Evolutionary conservation across 345 rosid genomes (phyloP), one percentile per base, ranked within the genome.

Genomic region (Moringa oleifera): DNA sequence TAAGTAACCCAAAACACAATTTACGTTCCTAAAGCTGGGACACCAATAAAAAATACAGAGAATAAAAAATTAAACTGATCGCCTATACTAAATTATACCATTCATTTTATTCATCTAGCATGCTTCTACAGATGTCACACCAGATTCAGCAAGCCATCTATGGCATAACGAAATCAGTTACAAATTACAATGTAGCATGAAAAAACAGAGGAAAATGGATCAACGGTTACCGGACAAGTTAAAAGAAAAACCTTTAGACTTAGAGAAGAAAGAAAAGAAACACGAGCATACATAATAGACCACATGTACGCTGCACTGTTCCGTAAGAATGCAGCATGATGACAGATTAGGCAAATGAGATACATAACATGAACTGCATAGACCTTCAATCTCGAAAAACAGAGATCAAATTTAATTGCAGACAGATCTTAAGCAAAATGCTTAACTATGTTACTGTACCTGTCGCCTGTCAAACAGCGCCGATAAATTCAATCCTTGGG

Each of bases 401-500:
- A 28, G 33, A 28, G 8, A 28, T 28, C 3, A 8, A 28, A 28
- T 28, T 28, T 8, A 28, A 8, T 28, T 28, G 3, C 5, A 8
- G 21, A 45, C 25, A 71, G 22, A 25, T 46, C 66, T 23, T 45
- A 55, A 45, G 51, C 16, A 49, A 52, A 58, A 19, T 52, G 49
- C 36, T 41, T 46, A 59, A 51, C 37, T 7, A 62, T 37, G 23
- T 51, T 11, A 25, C 36, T 22, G 36, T 77, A 93, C 97, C 96
- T 83, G 96, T 59, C 75, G 80, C 75, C 96, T 80, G 55, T 94
- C 97, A 81, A 94, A 94, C 63, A 94, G 77, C 37, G 89, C 95
- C 22, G 96, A 89, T 60, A 94, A 77, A 73, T 94, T 94, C 77
- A 90, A 76, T 58, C 96, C 98, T 74, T 93, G 98, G n/a, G 96